Evolutionary conservation across 305 asterid species (phyloP), one percentile per base, ranked within the genome.

Genomic region (Fraxinus angustifolia): DNA sequence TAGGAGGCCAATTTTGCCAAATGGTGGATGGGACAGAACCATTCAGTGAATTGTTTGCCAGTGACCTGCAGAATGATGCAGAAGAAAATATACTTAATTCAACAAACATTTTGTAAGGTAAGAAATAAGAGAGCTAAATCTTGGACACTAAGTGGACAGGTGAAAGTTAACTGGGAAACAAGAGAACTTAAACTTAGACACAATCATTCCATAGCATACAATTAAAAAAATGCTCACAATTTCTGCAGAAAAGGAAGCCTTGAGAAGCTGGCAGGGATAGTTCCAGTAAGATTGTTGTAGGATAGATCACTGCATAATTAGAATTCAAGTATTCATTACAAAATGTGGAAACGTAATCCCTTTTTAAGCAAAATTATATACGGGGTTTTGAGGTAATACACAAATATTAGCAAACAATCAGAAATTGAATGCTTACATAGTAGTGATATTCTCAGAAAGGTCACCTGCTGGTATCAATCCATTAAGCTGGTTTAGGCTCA

Each of bases 21-120:
- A 96, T 90, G 78, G 84, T 83, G 42, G 98, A 88, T 79, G 97
- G 93, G 84, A 96, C 87, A 60, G 98, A 92, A 84, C 99, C 99
- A 79, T 78, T 88, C 89, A 96, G 79, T 14, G 88, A 85, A 89
- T 96, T 96, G 87, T 92, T 89, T 10, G 90, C 93, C 17, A 96
- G 90, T 0, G 92, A 92, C 88, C 99, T 96, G 97, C 84, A 89
- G 70, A 50, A n/a, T 50, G 23, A 82, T 53, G 74, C 8, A 81
- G 60, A 79, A 77, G 81, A 76, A 76, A 76, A 40, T 62, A 38
- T 21, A 60, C 65, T 71, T 36, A 34, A 67, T 26, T 70, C 72
- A 70, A 12, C 70, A 28, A 33, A 45, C 8, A 45, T 8, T 6
- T n/a, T 68, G 74, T 48, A 26, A 17, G 28, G 45, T 48, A 56